Percentiles rank a stretch among this genome's conserved stretches.
Conservation (phyloP, 1,284 basidiomycete genomes). For the Moesziomyces aphidis region DNA sequence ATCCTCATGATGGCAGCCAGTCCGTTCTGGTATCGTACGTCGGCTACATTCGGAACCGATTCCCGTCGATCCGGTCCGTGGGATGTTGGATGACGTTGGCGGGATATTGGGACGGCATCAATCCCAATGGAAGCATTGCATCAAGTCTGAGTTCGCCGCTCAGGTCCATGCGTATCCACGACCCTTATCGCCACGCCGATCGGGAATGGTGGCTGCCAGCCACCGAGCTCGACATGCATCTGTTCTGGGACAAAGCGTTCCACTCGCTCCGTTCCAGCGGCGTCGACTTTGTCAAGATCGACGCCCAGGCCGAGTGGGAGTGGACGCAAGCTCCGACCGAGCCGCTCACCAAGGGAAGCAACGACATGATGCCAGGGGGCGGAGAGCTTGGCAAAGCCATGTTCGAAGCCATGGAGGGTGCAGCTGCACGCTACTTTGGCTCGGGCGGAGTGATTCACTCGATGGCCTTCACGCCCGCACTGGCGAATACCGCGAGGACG, state of each 20-base stretch:
- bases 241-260: conserved; percentile 60
- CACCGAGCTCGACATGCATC: conserved; percentile 33
- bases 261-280: conserved; percentile 50
- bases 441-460: conserved; percentile 56
- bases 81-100: conserved; percentile 48
- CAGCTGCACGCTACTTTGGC: conserved; percentile 54
- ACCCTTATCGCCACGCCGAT: conserved; percentile 66
- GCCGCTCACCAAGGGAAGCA: neutral
- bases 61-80: conserved; percentile 32
- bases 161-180: conserved; percentile 9
- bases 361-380: neutral
- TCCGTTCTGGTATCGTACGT: conserved; percentile 25
- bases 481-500: conserved; percentile 36
- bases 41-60: conserved; percentile 16
- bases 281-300: conserved; percentile 65
- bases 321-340: conserved; percentile 13
- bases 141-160: conserved; percentile 20
- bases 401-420: conserved; percentile 43
- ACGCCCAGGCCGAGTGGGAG: conserved; percentile 62
- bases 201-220: conserved; percentile 42
- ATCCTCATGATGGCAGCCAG: neutral
- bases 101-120: conserved; percentile 46
- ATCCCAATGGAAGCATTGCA: conserved; percentile 33
- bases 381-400: conserved; percentile 13
- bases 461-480: conserved; percentile 46